Percentiles rank a stretch among this genome's conserved stretches.
Conservation (phyloP, 106 monocot genomes). For the Triglochin maritima region DNA sequence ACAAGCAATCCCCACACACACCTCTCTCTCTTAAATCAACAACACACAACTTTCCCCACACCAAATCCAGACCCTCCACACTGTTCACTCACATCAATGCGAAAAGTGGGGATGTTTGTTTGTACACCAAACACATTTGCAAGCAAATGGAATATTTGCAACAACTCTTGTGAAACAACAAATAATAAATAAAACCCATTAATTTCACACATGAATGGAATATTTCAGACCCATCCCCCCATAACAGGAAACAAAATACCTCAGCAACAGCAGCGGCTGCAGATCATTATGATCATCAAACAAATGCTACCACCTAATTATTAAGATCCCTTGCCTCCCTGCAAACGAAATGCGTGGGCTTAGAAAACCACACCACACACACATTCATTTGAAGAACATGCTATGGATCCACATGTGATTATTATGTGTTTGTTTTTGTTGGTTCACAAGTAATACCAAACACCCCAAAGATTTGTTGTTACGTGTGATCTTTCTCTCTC, state of each 20-base stretch:
- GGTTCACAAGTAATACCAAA: no score
- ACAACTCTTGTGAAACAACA: slow-evolving; percentile 4
- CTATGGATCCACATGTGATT: no score
- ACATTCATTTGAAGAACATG: no score
- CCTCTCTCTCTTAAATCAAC: slow-evolving; percentile 3
- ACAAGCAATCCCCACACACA: slow-evolving; percentile 31
- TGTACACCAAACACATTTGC: slow-evolving; percentile 32
- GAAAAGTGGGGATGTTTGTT: slow-evolving; percentile 44
- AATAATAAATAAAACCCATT: slow-evolving; percentile 13
- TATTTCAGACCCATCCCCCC: slow-evolving; percentile 46
- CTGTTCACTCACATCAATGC: slow-evolving; percentile 75
- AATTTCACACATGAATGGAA: slow-evolving; percentile 33
- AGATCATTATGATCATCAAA: slow-evolving; percentile 9
- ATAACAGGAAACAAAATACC: slow-evolving; percentile 12
- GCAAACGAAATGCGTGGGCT: neutral
- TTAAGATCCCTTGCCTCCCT: slow-evolving; percentile 32
- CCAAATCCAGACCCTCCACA: slow-evolving; percentile 12
- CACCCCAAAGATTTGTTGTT: no score
- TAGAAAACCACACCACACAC: no score
- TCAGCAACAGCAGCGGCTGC: neutral
- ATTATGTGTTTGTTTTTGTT: no score
- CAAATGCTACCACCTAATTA: slow-evolving; percentile 1
- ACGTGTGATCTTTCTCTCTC: no score
- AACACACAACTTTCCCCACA: slow-evolving; percentile 15
- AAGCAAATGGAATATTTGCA: slow-evolving; percentile 74